Conservation (phyloP, 108 stramenopile species). For the Skeletonema marinoi region DNA sequence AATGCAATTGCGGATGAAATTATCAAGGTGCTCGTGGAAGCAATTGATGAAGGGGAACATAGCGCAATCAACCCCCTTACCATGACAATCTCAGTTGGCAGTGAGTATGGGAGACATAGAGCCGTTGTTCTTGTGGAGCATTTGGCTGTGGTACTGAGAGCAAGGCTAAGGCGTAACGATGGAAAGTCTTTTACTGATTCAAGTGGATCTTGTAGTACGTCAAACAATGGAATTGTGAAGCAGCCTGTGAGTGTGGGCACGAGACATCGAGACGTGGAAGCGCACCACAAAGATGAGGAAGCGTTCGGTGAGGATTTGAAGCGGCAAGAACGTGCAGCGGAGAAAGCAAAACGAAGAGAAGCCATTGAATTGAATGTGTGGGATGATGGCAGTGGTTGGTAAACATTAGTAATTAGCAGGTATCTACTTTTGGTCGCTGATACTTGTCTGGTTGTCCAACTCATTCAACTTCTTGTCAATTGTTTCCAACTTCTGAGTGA, state of each 20-base stretch:
- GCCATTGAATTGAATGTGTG: slow-evolving; percentile 9
- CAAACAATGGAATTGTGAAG: slow-evolving; percentile 37
- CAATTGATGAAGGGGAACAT: slow-evolving; percentile 72
- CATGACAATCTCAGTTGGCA: slow-evolving; percentile 75
- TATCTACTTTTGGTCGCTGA: background rate
- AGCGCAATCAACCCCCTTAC: slow-evolving; percentile 72
- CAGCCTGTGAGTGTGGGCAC: slow-evolving; percentile 55
- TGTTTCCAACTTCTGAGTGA: slow-evolving; percentile 38
- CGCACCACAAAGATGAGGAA: slow-evolving; percentile 45
- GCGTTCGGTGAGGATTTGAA: slow-evolving; percentile 50
- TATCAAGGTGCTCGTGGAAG: slow-evolving; percentile 51
- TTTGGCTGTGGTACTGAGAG: slow-evolving; percentile 39
- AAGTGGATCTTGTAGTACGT: background rate
- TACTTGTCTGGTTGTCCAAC: slow-evolving; percentile 7
- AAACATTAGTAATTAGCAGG: background rate
- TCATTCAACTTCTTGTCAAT: slow-evolving; percentile 54
- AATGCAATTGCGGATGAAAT: slow-evolving; percentile 55
- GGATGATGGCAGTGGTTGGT: slow-evolving; percentile 23
- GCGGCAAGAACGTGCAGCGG: slow-evolving; percentile 28
- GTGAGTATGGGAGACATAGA: slow-evolving; percentile 77
- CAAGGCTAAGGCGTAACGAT: slow-evolving; percentile 47
- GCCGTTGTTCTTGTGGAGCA: slow-evolving; percentile 66
- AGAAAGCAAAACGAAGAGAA: slow-evolving; percentile 36
- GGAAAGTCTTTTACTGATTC: slow-evolving; percentile 26
- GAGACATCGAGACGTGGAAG: slow-evolving; percentile 47